Evolutionary conservation across 306 rosid genomes (phyloP), one percentile per base, ranked within the genome.

Genomic region (Vicia sativa): DNA sequence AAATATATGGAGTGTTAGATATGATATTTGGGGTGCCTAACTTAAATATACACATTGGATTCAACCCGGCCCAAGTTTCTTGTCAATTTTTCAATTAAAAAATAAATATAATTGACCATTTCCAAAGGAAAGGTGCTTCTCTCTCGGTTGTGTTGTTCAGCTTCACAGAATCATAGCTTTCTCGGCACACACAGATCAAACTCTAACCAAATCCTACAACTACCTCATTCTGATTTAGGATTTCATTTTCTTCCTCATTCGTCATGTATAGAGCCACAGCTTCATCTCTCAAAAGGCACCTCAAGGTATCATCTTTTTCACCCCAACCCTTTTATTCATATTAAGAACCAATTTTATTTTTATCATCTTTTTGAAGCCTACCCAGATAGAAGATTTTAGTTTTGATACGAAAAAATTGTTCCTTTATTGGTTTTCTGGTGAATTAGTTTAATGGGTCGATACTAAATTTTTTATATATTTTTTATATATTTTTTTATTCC

Each of bases 251-350:
- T 41, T 71, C 43, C 0, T 56, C 73, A 21, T 38, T 31, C 70
- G 29, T 49, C 86, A 91, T 91, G 97, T 82, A 81, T 67, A 82
- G 87, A 80, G 76, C 81, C 46, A 84, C 91, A n/a, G 86, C 90
- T 78, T 87, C 86, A 13, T 83, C 93, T 18, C 78, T 82, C 74
- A 67, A 70, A 41, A 52, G 59, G 63, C 75, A 87, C 67, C 91
- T 89, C 81, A 91, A 87, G 97, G 97, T 34, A 34, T 91, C 18
- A 42, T 16, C 29, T 15, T 46, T 64, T 56, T 6, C 29, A 55
- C 34, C 42, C 26, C 6, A 5, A 19, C 66, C 57, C 52, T 21
- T n/a, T 35, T 15, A 1, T 34, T 61, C 4, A 18, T 42, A 10
- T 55, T 65, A 55, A 34, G 64, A 21, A 52, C 14, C 54, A 14